Conservation (phyloP, 495 filamentous ascomycete species). For the Pseudoneurospora amorphoporcata region DNA sequence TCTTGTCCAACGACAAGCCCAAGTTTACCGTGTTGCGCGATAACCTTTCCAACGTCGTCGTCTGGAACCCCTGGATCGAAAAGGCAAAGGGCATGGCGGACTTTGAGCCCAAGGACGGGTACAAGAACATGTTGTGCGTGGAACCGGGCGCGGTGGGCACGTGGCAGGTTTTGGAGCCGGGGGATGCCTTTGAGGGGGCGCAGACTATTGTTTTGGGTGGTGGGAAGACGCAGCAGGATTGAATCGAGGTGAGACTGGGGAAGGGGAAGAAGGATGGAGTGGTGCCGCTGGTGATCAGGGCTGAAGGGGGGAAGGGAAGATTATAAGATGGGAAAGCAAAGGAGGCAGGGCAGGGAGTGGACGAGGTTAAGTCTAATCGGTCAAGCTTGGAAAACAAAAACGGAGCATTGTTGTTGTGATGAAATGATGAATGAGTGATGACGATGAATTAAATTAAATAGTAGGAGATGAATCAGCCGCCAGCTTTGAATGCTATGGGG, state of each 20-base stretch:
- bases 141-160: constrained; percentile 76
- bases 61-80: constrained; percentile 95
- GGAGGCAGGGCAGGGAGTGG: too few species aligned
- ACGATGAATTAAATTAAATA: background rate
- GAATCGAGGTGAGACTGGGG: too few species aligned
- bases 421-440: background rate
- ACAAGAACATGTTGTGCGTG: constrained; percentile 85
- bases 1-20: constrained; percentile 50
- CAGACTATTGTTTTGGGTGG: constrained; percentile 48
- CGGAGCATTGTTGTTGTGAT: background rate
- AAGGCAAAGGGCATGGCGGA: constrained; percentile 75
- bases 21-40: constrained; percentile 66
- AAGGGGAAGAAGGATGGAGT: too few species aligned
- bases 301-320: too few species aligned
- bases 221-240: background rate
- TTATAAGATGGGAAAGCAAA: too few species aligned
- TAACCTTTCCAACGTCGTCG: constrained; percentile 73
- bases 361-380: background rate
- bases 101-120: constrained; percentile 82
- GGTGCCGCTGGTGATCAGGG: too few species aligned
- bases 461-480: background rate
- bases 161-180: constrained; percentile 76
- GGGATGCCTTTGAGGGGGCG: constrained; percentile 83
- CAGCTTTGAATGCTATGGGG: background rate
- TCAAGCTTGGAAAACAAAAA: background rate